phyloP scores from a whole-genome alignment of 2,329 filamentous ascomycete genomes.

The Lithohypha guttulata region DNA sequence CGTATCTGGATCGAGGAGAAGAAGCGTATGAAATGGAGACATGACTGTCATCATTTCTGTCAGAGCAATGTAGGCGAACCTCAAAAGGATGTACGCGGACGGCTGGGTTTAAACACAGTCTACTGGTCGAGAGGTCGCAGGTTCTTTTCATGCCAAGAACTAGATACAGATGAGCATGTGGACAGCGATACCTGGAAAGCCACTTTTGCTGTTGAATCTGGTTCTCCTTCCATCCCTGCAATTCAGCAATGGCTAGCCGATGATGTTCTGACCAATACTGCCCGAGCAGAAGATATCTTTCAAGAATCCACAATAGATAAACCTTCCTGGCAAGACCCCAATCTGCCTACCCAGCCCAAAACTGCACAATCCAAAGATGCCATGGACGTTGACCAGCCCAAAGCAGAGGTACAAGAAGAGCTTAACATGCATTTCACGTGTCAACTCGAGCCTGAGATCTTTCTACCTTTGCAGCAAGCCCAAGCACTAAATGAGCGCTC shows the following conservation, averaged over 20 bases:
- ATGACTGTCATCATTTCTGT: conserved; percentile 32
- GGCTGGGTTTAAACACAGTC: conserved; percentile 32
- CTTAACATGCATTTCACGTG: conserved; percentile 36
- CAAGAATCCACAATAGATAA: conserved; percentile 31
- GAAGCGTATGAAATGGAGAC: conserved; percentile 24
- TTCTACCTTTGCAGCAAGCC: conserved; percentile 32
- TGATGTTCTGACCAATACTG: conserved; percentile 26
- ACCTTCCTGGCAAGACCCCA: conserved; percentile 24
- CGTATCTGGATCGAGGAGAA: conserved; percentile 34
- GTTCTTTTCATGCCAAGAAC: conserved; percentile 22
- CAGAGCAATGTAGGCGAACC: conserved; percentile 32
- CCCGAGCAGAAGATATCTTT: conserved; percentile 17
- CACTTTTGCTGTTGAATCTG: conserved; percentile 35
- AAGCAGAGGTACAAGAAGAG: conserved; percentile 26
- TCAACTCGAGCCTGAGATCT: conserved; percentile 32
- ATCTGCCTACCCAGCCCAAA: conserved; percentile 12
- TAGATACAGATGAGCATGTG: conserved; percentile 17
- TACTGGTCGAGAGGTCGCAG: conserved; percentile 28
- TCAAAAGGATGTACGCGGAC: conserved; percentile 29
- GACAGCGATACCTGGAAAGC: conserved; percentile 22
- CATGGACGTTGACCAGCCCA: conserved; percentile 30
- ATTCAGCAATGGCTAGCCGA: conserved; percentile 34
- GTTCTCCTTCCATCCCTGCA: conserved; percentile 34
- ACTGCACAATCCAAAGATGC: conserved; percentile 26
- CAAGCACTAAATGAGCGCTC: conserved; percentile 32